These are phyloP conservation scores for Xylaria scruposa DNA, from an alignment of 495 filamentous ascomycete genomes.

Conservation along the genomic window DNA sequence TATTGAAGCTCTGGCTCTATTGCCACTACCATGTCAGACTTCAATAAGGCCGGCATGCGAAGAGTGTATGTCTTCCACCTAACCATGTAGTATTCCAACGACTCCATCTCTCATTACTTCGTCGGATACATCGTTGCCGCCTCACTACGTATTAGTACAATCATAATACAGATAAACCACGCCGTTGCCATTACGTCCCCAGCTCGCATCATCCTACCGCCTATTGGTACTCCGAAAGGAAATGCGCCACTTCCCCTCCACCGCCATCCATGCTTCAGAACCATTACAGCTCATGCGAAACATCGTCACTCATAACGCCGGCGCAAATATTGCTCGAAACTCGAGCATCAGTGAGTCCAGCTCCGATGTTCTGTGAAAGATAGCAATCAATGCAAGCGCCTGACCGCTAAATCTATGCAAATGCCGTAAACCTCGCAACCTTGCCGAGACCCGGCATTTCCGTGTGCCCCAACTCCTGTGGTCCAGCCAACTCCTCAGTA, in stretches of 20 bases:
- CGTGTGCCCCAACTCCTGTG: not conserved
- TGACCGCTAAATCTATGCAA: conserved; percentile 11
- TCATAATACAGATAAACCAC: not conserved
- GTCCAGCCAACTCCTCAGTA: not conserved
- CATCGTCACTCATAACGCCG: conserved; percentile 17
- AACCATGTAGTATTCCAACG: not conserved
- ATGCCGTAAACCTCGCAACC: not conserved
- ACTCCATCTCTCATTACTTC: conserved; percentile 9
- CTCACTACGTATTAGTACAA: not conserved
- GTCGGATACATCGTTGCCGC: not conserved
- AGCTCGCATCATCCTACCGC: not conserved
- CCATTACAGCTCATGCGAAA: conserved; percentile 7
- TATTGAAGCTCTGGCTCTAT: not conserved
- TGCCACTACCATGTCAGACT: not conserved
- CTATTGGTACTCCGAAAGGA: not conserved
- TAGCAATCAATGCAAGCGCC: conserved; percentile 13
- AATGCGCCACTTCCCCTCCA: not conserved
- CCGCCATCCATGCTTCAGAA: conserved; percentile 6
- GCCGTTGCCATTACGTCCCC: not conserved
- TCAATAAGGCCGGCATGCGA: not conserved
- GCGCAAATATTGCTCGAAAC: not conserved
- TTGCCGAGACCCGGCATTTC: not conserved
- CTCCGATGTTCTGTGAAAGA: not conserved
- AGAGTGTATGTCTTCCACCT: not conserved
- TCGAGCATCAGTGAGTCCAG: conserved; percentile 8